Evolutionary conservation across 2,329 filamentous ascomycete genomes (phyloP), one percentile per base, ranked within the genome.

Genomic region (Fusarium tanahbumbuense): DNA sequence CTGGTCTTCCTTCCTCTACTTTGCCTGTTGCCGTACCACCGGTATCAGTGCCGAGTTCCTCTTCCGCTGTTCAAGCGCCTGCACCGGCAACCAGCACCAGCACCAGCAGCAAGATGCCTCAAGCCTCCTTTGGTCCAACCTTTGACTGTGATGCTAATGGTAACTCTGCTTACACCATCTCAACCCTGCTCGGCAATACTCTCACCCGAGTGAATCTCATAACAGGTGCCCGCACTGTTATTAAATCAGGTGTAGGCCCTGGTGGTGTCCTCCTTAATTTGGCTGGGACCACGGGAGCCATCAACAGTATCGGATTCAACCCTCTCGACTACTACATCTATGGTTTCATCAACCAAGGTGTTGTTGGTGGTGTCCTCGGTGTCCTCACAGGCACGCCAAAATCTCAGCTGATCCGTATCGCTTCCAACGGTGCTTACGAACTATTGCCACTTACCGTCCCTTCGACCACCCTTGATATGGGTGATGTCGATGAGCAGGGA

Each of bases 291-390:
- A 12, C 45, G 16, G 56, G 56, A 13, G 56, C 48, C 13, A 60
- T 60, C 41, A 60, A 60, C 18, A 42, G 40, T 13, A 60, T 60
- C 20, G 56, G 56, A 12, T 60, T 40, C 30, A 60, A 60, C 25
- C 27, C 27, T 20, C 49, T 55, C 13, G 56, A 60, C 20, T 28
- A 46, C 32, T 53, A 60, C 15, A 60, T 60, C 32, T 60, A 60
- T n/a, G 56, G 56, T 30, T 20, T 46, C 3, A 25, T 60, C 25
- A 60, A 44, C 11, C 40, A 55, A 18, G 49, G 48, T 18, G 2
- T 57, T 25, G 46, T 57, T 12, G 34, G 53, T 11, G 32, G 42
- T 15, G 16, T 52, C 9, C 27, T 52, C 10, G 45, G 45, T 23
- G 27, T 20, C 18, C 20, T 37, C 10, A 37, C 34, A 37, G 34